phyloP scores from a whole-genome alignment of 2,329 filamentous ascomycete genomes.

The Ophiostoma angusticollis region DNA sequence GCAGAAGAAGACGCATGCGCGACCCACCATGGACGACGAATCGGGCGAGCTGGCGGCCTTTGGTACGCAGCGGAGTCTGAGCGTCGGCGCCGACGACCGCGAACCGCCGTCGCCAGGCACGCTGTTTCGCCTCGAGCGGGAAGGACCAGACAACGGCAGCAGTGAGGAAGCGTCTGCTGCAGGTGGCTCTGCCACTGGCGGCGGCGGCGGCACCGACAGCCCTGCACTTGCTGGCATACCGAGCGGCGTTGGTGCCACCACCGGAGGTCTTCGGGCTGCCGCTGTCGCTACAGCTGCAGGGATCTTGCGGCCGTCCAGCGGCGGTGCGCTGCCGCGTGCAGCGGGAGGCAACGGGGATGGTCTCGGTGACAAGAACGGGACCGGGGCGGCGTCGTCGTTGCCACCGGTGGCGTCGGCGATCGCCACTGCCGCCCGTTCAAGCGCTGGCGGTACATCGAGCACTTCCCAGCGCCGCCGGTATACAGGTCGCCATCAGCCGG shows the following conservation, averaged over 20 bases:
- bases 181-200: neutral
- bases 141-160: constrained; percentile 20
- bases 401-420: neutral
- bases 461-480: constrained; percentile 12
- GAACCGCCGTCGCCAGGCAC: constrained; percentile 53
- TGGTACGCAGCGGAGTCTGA: constrained; percentile 52
- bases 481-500: constrained; percentile 7
- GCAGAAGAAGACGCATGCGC: constrained; percentile 46
- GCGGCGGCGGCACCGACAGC: neutral
- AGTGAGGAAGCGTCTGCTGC: neutral
- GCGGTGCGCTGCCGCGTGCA: constrained; percentile 4
- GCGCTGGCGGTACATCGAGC: neutral
- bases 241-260: neutral
- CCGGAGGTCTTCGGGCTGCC: neutral
- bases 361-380: no score
- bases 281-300: constrained; percentile 1
- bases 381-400: neutral
- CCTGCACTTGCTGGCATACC: neutral
- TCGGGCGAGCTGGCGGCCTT: constrained; percentile 45
- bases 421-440: neutral
- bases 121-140: constrained; percentile 36
- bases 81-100: constrained; percentile 51
- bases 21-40: constrained; percentile 37
- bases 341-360: neutral
- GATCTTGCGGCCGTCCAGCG: constrained; percentile 6